Evolutionary conservation across 2,329 filamentous ascomycete species (phyloP).

Genomic region (Penicillium sp.): DNA sequence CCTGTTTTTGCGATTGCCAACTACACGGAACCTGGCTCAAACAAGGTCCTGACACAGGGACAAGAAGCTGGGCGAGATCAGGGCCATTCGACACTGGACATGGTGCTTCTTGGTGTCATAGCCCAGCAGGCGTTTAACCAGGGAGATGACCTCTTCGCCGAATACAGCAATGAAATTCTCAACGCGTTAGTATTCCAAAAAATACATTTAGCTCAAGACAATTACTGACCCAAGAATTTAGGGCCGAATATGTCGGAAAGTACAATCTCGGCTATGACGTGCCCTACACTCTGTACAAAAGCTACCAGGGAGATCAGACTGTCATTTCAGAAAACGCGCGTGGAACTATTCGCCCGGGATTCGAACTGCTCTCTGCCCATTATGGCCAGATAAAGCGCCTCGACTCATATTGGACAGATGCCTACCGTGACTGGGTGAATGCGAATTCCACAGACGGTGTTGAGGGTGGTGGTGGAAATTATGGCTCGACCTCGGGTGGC

Average conservation of each 20-base stretch:
- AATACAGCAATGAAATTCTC: neutral
- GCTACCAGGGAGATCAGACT: neutral
- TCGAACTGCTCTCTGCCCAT: neutral
- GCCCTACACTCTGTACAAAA: neutral
- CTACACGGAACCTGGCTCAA: neutral
- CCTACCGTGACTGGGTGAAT: neutral
- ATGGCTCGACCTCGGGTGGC: neutral
- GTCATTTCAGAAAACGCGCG: neutral
- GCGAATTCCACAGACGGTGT: neutral
- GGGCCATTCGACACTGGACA: neutral
- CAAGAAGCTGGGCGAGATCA: neutral
- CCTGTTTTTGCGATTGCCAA: neutral
- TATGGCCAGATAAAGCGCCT: neutral
- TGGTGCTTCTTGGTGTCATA: neutral
- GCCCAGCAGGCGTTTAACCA: neutral
- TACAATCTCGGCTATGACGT: neutral
- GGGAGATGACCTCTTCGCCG: neutral
- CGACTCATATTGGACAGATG: neutral
- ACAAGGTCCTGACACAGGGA: neutral
- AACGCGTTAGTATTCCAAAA: neutral
- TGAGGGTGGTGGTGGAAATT: neutral
- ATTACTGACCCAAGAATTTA: neutral
- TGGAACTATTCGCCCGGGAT: neutral
- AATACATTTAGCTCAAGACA: neutral
- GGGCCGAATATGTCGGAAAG: neutral